phyloP scores from a whole-genome alignment of 345 rosid species.

The Hevea brasiliensis region DNA sequence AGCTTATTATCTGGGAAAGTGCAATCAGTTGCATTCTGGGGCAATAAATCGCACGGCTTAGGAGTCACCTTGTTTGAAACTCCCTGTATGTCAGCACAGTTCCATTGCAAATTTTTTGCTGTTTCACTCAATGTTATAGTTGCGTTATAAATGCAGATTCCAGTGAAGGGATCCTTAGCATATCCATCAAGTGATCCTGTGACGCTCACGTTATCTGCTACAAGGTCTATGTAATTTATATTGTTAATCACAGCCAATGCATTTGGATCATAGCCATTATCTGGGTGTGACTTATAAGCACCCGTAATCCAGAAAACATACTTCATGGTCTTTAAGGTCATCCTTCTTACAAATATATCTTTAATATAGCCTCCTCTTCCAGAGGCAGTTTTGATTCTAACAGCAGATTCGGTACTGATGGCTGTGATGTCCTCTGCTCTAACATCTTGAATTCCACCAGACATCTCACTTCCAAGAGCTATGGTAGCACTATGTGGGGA shows the following conservation, averaged over 20 bases:
- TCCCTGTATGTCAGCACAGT: constrained; percentile 61
- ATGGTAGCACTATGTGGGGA: constrained; percentile 75
- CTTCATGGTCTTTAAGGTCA: constrained; percentile 61
- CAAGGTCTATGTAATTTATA: constrained; percentile 56
- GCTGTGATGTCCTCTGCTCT: constrained; percentile 56
- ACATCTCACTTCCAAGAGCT: constrained; percentile 88
- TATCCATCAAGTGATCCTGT: constrained; percentile 56
- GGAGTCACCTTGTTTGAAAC: constrained; percentile 57
- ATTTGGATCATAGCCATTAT: constrained; percentile 51
- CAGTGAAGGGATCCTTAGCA: constrained; percentile 47
- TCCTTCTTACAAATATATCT: constrained; percentile 55
- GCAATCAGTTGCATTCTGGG: constrained; percentile 46
- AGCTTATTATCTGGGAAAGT: constrained; percentile 56
- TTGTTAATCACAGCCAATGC: constrained; percentile 52
- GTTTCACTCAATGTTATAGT: constrained; percentile 39
- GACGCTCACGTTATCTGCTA: constrained; percentile 56
- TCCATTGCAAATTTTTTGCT: constrained; percentile 57
- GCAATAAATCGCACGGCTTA: constrained; percentile 49
- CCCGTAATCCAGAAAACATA: constrained; percentile 85
- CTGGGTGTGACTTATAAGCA: constrained; percentile 60
- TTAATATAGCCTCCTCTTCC: constrained; percentile 74
- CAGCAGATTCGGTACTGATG: constrained; percentile 50
- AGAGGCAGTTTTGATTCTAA: constrained; percentile 60
- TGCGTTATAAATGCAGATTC: constrained; percentile 70
- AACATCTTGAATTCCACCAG: constrained; percentile 69